phyloP scores from a whole-genome alignment of 257 asterid genomes.

The Ocimum tenuiflorum region DNA sequence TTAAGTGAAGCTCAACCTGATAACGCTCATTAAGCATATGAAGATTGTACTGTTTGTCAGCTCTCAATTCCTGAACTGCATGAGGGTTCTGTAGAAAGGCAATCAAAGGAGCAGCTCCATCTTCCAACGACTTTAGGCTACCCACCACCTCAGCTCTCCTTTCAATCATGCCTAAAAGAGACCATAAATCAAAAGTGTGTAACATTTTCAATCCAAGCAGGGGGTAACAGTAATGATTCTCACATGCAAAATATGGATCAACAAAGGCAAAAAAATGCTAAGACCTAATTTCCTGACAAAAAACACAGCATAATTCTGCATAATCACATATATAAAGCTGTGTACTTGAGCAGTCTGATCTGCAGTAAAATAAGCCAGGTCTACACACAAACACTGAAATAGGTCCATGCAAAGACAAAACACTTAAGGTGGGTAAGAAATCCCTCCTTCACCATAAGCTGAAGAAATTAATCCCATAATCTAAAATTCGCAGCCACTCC shows the following conservation, averaged over 20 bases:
- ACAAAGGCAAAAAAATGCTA: too few relatives aligned
- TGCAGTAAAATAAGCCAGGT: neutral
- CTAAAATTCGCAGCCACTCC: neutral
- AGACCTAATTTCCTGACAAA: neutral
- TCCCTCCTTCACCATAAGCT: neutral
- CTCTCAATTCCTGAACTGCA: constrained; percentile 81
- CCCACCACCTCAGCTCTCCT: constrained; percentile 94
- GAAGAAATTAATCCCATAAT: neutral
- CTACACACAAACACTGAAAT: neutral
- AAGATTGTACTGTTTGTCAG: constrained; percentile 88
- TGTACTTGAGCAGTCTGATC: neutral
- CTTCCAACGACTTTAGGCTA: constrained; percentile 79
- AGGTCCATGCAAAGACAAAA: neutral
- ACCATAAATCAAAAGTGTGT: constrained; percentile 5
- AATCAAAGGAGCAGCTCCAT: constrained; percentile 80
- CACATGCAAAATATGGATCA: neutral
- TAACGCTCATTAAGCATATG: constrained; percentile 86
- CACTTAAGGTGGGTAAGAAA: neutral
- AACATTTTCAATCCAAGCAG: neutral
- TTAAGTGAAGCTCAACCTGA: constrained; percentile 49
- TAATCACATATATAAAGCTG: neutral
- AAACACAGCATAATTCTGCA: neutral
- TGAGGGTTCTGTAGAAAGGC: constrained; percentile 76
- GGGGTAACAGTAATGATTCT: neutral
- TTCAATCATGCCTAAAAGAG: constrained; percentile 69